Evolutionary conservation across 108 stramenopile genomes (phyloP).

Genomic region (Cyclotella cryptica): DNA sequence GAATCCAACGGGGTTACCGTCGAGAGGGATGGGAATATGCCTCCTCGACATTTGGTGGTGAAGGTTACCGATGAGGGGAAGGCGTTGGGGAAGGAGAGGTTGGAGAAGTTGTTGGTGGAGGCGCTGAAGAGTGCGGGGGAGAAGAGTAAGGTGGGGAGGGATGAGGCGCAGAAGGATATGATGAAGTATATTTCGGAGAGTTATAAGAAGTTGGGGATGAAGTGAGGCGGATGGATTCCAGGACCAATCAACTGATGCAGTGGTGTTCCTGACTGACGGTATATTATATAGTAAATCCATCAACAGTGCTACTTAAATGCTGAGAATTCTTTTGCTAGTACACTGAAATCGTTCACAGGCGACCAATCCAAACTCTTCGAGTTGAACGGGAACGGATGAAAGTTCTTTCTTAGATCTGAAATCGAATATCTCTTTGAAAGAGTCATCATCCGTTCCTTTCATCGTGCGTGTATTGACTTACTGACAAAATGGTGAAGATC

Average conservation of each 20-base stretch:
- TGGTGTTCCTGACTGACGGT: too few relatives aligned
- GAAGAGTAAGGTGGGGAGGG: constrained; percentile 62
- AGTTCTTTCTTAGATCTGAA: too few relatives aligned
- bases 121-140: constrained; percentile 65
- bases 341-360: too few relatives aligned
- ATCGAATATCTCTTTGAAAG: too few relatives aligned
- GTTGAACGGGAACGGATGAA: too few relatives aligned
- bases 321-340: background rate
- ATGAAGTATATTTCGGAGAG: constrained; percentile 76
- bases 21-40: constrained; percentile 79
- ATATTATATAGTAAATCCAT: too few relatives aligned
- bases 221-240: constrained; percentile 5
- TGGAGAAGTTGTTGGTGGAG: constrained; percentile 65
- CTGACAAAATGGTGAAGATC: too few relatives aligned
- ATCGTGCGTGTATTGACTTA: too few relatives aligned
- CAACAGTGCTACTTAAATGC: background rate
- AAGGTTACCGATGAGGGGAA: constrained; percentile 80
- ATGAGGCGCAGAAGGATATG: constrained; percentile 82
- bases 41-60: constrained; percentile 73
- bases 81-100: constrained; percentile 65
- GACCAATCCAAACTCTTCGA: too few relatives aligned
- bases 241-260: background rate
- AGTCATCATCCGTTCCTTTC: too few relatives aligned
- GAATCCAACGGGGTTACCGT: constrained; percentile 59
- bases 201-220: constrained; percentile 66